phyloP scores from a whole-genome alignment of 164 flowering plant genomes.

The Magnolia officinalis region DNA sequence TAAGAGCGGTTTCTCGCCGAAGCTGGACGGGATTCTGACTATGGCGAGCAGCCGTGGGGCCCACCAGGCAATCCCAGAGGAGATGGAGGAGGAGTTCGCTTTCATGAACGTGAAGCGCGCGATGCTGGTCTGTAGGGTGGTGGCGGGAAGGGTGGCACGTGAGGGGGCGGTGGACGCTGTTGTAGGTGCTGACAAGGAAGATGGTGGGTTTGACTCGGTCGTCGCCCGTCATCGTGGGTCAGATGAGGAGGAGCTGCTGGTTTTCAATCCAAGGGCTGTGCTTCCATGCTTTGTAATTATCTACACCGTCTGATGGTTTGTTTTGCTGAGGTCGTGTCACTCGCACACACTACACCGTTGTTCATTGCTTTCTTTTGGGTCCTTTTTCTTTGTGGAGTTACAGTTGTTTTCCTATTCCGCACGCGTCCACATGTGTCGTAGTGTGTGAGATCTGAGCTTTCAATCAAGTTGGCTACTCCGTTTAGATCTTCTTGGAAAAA shows the following conservation, averaged over 20 bases:
- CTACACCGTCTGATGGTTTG: conserved; percentile 33
- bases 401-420: not conserved
- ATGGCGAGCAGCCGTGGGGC: conserved; percentile 60
- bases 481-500: no score
- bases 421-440: not conserved
- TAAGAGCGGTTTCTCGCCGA: conserved; percentile 67
- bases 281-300: conserved; percentile 91
- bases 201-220: conserved; percentile 66
- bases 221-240: conserved; percentile 17
- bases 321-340: not conserved
- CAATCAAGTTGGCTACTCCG: no score
- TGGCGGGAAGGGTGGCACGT: conserved; percentile 80
- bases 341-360: not conserved
- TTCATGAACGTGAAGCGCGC: conserved; percentile 85
- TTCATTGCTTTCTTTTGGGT: not conserved
- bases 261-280: conserved; percentile 83
- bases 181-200: conserved; percentile 35
- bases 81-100: conserved; percentile 69
- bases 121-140: conserved; percentile 79
- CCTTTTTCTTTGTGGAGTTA: no score
- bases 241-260: conserved; percentile 64
- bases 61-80: conserved; percentile 71
- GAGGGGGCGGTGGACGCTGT: conserved; percentile 22
- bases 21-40: conserved; percentile 78
- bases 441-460: no score